A percentile compares a stretch with the other conserved stretches of the same genome.
Conservation (phyloP, 208 protist species). For the Crithidia acanthocephali region DNA sequence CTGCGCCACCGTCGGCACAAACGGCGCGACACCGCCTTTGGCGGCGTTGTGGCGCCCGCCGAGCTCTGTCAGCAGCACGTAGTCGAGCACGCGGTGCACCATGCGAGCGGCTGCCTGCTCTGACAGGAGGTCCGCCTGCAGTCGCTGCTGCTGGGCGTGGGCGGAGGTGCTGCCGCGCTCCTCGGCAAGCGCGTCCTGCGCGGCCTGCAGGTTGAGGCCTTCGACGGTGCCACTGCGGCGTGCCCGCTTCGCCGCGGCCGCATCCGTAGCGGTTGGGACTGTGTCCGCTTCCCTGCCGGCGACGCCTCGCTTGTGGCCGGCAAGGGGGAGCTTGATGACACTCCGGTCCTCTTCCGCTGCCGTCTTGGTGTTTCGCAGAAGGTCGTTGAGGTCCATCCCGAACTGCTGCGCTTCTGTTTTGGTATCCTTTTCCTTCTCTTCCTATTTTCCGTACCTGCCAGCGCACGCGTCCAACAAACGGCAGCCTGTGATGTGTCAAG, state of each 20-base stretch:
- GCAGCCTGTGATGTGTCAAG: too few species aligned
- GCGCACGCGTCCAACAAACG: too few species aligned
- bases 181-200: constrained; percentile 32
- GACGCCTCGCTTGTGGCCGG: constrained; percentile 32
- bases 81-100: constrained; percentile 61
- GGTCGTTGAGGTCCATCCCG: constrained; percentile 57
- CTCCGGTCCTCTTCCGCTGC: constrained; percentile 36
- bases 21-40: constrained; percentile 32
- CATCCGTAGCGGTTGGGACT: background rate
- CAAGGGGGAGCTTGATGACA: constrained; percentile 18
- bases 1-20: constrained; percentile 24
- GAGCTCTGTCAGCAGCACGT: constrained; percentile 58
- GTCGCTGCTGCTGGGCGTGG: constrained; percentile 27
- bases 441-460: background rate
- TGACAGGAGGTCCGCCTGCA: constrained; percentile 28
- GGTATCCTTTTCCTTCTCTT: constrained; percentile 3
- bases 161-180: constrained; percentile 30
- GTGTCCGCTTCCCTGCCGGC: constrained; percentile 1
- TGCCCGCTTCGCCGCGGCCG: background rate
- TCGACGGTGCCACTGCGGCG: constrained; percentile 28
- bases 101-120: constrained; percentile 40
- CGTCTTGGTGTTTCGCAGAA: constrained; percentile 54
- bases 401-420: background rate
- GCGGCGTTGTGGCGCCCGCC: constrained; percentile 67
- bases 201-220: constrained; percentile 33